A percentile compares a stretch with the other conserved stretches of the same genome.
phyloP scores from a whole-genome alignment of 345 rosid genomes.

The Arabis alpina region DNA sequence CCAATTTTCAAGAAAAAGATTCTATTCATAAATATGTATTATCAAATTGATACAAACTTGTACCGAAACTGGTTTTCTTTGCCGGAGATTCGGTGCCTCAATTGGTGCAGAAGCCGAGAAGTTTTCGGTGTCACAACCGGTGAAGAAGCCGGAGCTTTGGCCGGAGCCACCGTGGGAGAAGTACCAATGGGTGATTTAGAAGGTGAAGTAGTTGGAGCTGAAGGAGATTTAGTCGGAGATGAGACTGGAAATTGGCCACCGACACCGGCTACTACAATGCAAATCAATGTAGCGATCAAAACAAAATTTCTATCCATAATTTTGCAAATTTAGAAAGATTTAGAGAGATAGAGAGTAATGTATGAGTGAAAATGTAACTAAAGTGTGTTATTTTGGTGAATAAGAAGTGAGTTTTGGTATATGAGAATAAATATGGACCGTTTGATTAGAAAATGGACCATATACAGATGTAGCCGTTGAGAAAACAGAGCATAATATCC shows the following conservation, averaged over 20 bases:
- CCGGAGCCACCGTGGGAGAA: slow-evolving; percentile 42
- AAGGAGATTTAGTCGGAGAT: slow-evolving; percentile 46
- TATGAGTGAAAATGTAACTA: slow-evolving; percentile 12
- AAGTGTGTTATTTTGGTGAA: slow-evolving; percentile 17
- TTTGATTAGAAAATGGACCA: slow-evolving; percentile 33
- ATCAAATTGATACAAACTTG: too few species aligned
- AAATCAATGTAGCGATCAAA: slow-evolving; percentile 42
- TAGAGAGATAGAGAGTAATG: too few species aligned
- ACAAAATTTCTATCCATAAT: slow-evolving; percentile 39
- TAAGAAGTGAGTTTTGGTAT: not conserved
- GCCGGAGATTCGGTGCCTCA: too few species aligned
- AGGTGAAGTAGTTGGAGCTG: slow-evolving; percentile 44
- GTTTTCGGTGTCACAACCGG: too few species aligned
- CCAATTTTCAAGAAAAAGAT: too few species aligned
- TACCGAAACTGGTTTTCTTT: too few species aligned
- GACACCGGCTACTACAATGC: slow-evolving; percentile 53
- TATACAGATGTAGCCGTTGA: slow-evolving; percentile 58
- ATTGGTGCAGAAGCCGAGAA: too few species aligned
- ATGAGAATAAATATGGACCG: slow-evolving; percentile 46
- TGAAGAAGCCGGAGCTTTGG: too few species aligned
- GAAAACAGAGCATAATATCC: slow-evolving; percentile 29
- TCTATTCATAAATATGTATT: too few species aligned
- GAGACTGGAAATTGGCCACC: slow-evolving; percentile 45
- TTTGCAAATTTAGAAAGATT: not conserved
- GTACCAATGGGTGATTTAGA: slow-evolving; percentile 40